Base-by-base conservation (phyloP, 306 rosid genomes). In the Casuarina equisetifolia region DNA sequence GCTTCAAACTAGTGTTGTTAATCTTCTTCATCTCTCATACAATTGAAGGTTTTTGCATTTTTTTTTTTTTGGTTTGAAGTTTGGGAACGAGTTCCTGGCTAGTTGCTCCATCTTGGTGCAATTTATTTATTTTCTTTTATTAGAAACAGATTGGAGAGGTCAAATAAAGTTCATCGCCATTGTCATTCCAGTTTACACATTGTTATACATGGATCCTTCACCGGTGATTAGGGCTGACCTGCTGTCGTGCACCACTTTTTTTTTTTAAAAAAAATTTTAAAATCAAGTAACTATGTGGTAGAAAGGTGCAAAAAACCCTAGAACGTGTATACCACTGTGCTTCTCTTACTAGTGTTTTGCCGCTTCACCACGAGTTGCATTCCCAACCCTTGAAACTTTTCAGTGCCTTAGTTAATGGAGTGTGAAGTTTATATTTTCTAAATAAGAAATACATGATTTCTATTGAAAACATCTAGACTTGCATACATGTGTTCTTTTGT, bases 351-450 rank as follows among this genome's bases (percentile, higher is more conserved):
- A 25, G 32, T 25, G 32, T 25, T 25, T 25, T 25, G 1, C 32
- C 1, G 32, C 32, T 25, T 25, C 32, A 25, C 32, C 32, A 25
- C 32, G 32, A 25, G 32, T 25, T 25, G 32, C 32, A 25, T 25
- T 25, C 32, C 8, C 4, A 44, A 44, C 48, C 48, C 9, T 44
- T 55, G 62, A 5, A 55, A 32, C 39, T 35, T 11, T 61, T 61
- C 9, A 3, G 13, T 9, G 5, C n/a, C 43, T 58, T 54, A 67
- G 67, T 52, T 45, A 54, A 38, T 51, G 70, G 25, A 62, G 44
- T 79, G 77, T 50, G 17, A 70, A 44, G 55, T 16, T 73, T 76
- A 48, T 6, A 40, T 48, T 58, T 2, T 72, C 20, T 45, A 72
- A 46, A 12, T 4, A 42, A 39, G 53, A 4, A 35, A 54, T 12